Conservation (phyloP, 768 basidiomycete genomes). For the Crepidotus variabilis region DNA sequence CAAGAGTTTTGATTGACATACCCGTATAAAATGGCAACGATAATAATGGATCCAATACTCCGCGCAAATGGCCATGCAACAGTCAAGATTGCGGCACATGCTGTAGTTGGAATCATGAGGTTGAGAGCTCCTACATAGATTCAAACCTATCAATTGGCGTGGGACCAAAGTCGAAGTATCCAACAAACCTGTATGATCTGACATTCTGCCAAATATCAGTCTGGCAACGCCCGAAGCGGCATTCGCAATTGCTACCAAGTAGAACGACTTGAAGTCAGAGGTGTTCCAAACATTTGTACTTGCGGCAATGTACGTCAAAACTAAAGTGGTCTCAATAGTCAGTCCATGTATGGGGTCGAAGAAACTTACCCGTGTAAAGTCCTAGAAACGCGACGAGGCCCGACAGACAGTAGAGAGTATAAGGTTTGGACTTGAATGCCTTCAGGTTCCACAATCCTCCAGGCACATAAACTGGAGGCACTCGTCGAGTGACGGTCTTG, state of each 20-base stretch:
- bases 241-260: conserved; percentile 67
- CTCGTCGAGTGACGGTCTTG: conserved; percentile 28
- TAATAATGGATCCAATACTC: conserved; percentile 41
- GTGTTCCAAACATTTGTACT: conserved; percentile 52
- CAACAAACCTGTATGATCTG: no score
- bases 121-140: conserved; percentile 65
- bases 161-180: no score
- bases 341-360: neutral
- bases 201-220: conserved; percentile 51
- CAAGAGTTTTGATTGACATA: conserved; percentile 23
- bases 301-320: conserved; percentile 64
- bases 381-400: conserved; percentile 52
- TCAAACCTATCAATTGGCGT: conserved; percentile 23
- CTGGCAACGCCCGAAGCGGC: conserved; percentile 51
- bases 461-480: conserved; percentile 46
- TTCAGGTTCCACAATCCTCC: conserved; percentile 52
- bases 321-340: conserved; percentile 22
- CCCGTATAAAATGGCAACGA: conserved; percentile 63
- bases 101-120: conserved; percentile 61
- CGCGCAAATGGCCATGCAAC: conserved; percentile 68
- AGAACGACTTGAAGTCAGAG: conserved; percentile 49
- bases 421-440: conserved; percentile 43
- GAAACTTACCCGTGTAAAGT: conserved; percentile 48
- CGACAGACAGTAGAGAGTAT: conserved; percentile 46
- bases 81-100: conserved; percentile 53